phyloP scores from a whole-genome alignment of 2,329 filamentous ascomycete genomes.

The Coniochaeta sp. region DNA sequence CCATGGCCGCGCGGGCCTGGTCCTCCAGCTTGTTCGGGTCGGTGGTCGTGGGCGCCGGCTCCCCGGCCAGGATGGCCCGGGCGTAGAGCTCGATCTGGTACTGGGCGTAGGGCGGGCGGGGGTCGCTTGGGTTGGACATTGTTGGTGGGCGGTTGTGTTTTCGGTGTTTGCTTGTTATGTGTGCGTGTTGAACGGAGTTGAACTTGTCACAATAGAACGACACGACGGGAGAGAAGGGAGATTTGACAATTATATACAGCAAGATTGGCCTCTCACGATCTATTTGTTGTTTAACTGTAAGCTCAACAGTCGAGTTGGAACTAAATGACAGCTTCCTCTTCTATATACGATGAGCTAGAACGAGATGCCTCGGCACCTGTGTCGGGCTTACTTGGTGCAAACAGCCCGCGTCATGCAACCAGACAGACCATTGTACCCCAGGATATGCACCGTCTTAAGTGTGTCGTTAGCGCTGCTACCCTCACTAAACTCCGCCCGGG shows the following conservation, averaged over 20 bases:
- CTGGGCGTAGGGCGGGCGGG: constrained; percentile 12
- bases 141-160: too few relatives aligned
- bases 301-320: too few relatives aligned
- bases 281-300: too few relatives aligned
- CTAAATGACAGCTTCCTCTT: too few relatives aligned
- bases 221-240: too few relatives aligned
- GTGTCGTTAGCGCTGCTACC: neutral
- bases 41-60: constrained; percentile 42
- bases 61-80: constrained; percentile 39
- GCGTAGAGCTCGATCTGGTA: constrained; percentile 35
- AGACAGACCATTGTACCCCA: neutral
- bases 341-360: neutral
- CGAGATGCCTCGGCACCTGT: neutral
- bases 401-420: neutral
- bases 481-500: too few relatives aligned
- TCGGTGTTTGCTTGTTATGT: too few relatives aligned
- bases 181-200: too few relatives aligned
- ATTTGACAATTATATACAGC: too few relatives aligned
- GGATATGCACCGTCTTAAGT: neutral
- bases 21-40: constrained; percentile 49
- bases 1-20: constrained; percentile 42
- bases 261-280: too few relatives aligned
- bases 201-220: too few relatives aligned
- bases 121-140: neutral
- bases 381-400: neutral